phyloP scores from a whole-genome alignment of 208 protist genomes.

The Endotrypanum monterogeii region DNA sequence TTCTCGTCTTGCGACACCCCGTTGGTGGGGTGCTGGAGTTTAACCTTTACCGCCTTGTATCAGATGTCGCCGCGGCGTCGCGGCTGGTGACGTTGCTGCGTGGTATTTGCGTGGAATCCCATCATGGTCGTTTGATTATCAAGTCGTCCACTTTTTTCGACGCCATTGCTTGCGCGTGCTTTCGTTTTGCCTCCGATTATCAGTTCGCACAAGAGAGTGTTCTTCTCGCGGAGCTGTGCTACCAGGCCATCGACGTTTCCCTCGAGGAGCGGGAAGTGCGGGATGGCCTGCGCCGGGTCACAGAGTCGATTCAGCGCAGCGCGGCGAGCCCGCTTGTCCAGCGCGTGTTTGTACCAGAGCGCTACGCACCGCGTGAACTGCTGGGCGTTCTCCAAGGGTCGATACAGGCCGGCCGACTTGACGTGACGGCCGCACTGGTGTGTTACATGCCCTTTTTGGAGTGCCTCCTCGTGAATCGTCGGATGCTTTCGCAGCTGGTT shows the following conservation, averaged over 20 bases:
- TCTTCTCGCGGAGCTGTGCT: conserved; percentile 69
- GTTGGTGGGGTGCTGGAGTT: conserved; percentile 80
- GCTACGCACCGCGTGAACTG: conserved; percentile 63
- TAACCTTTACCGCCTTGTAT: conserved; percentile 78
- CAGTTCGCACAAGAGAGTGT: conserved; percentile 49
- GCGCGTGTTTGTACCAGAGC: conserved; percentile 46
- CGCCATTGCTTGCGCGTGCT: conserved; percentile 51
- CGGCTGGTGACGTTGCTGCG: conserved; percentile 73
- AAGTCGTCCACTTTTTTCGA: conserved; percentile 52
- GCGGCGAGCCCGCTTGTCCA: conserved; percentile 19
- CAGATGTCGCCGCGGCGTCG: conserved; percentile 69
- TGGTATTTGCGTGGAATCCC: conserved; percentile 60
- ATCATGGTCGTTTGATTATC: conserved; percentile 44
- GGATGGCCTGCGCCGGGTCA: conserved; percentile 33
- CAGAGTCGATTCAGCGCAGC: conserved; percentile 51
- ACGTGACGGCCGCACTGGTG: conserved; percentile 46
- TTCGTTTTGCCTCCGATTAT: conserved; percentile 46
- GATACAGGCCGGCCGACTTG: conserved; percentile 50
- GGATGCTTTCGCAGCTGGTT: conserved; percentile 52
- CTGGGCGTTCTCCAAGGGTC: conserved; percentile 68
- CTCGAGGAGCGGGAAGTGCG: conserved; percentile 30
- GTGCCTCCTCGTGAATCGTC: conserved; percentile 36
- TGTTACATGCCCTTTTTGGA: conserved; percentile 81
- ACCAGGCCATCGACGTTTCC: conserved; percentile 40
- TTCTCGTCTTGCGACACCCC: conserved; percentile 56